Base-by-base conservation (phyloP, 1,139 yeast species). In the Suhomyces taliae region DNA sequence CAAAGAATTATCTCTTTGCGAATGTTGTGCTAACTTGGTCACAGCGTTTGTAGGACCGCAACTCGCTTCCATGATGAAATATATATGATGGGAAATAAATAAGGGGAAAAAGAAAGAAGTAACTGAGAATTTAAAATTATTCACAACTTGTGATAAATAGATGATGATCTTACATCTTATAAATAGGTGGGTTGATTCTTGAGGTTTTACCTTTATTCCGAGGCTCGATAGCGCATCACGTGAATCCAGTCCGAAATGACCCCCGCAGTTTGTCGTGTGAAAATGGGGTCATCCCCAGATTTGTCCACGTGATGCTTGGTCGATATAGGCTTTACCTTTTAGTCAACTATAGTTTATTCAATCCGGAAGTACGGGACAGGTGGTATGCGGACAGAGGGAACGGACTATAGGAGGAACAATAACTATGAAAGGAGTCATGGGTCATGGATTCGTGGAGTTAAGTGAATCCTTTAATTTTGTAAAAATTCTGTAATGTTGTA, bases 11-110 rank as follows among this genome's bases (percentile, higher is more conserved):
- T 62, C 66, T 40, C 64, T 48, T 45, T 61, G 65, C 1, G 65
- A 38, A 36, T 62, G 65, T 49, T 61, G 61, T 39, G 61, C 49
- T 26, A 62, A 52, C 52, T 56, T 62, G 38, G 53, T 48, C 27
- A 62, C 49, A 12, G 66, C 66, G 43, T 53, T 62, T 4, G 60
- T 49, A 5, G 66, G 66, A 9, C 66, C 66, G 49, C 66, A 62
- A 39, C 56, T 56, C 7, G 61, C 62, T 27, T 60, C 64, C 64
- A 60, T 60, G 15, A 8, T 41, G 36, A 38, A 15, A 12, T 24
- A 15, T 8, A 33, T 33, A 2, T 15, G 37, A 12, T 9, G 11
- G 11, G 19, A 34, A 24, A 7, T 6, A 26, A 6, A 15, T 39
- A 39, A 31, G 32, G 32, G 10, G 32, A 3, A 2, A 9, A 29